Evolutionary conservation across 139 green algal species (phyloP).

Genomic region (Astrephomene gubernaculifera): DNA sequence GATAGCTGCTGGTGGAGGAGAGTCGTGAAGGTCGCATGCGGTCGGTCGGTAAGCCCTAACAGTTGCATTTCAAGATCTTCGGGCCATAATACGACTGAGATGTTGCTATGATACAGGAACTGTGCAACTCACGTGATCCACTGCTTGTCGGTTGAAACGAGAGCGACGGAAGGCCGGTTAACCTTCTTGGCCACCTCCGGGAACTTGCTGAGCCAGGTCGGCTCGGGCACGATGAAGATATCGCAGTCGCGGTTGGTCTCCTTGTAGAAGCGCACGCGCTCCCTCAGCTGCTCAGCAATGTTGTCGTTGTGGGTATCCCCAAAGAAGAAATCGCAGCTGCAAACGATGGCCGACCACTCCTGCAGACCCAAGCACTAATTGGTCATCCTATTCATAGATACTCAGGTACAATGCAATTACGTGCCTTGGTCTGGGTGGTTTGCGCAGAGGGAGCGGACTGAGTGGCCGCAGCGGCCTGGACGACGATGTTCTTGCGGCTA

Average conservation of each 20-base stretch:
- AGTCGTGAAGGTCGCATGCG: neutral
- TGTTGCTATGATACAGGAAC: neutral
- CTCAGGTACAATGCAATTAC: neutral
- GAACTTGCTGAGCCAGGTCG: constrained; percentile 85
- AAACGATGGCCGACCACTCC: constrained; percentile 83
- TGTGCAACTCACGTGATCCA: constrained; percentile 90
- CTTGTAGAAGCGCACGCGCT: constrained; percentile 79
- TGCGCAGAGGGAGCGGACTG: constrained; percentile 19
- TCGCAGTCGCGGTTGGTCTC: constrained; percentile 72
- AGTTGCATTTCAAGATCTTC: neutral
- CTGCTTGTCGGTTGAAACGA: constrained; percentile 88
- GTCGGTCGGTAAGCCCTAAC: neutral
- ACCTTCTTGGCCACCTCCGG: constrained; percentile 82
- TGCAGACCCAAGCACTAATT: constrained; percentile 33
- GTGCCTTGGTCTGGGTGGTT: constrained; percentile 35
- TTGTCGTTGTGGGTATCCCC: constrained; percentile 93
- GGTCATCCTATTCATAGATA: too few species aligned
- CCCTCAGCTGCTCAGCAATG: constrained; percentile 91
- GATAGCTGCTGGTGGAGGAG: neutral
- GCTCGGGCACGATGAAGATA: constrained; percentile 86
- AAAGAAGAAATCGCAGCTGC: constrained; percentile 89
- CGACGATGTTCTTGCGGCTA: neutral
- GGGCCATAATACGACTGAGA: neutral
- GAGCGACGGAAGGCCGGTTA: constrained; percentile 79
- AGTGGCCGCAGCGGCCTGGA: neutral